Evolutionary conservation across 2,329 filamentous ascomycete species (phyloP), one percentile per base, ranked within the genome.

Genomic region (Fusarium agapanthi): DNA sequence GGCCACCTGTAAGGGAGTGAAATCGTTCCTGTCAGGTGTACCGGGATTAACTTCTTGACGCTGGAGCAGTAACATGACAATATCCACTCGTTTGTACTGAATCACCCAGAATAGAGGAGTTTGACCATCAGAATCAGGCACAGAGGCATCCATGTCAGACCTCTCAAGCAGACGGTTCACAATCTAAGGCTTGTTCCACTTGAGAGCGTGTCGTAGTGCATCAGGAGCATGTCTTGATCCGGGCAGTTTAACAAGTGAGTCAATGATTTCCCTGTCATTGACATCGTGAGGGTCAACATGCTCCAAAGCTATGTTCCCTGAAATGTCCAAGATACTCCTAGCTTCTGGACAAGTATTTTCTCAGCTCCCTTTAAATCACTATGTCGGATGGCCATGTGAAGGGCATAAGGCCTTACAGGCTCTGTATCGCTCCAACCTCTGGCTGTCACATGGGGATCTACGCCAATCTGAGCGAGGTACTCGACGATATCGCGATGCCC

Each of bases 351-450:
- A 22, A 69, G 50, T 22, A 69, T 24, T n/a, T 40, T 34, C 12
- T 47, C 56, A 6, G 45, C 61, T 41, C 66, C 67, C 34, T 58
- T 22, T 7, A 66, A 16, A 3, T n/a, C 20, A 7, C 50, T 38
- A 11, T 75, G 61, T 14, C 30, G 11, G 9, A 72, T 40, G 22
- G 59, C 67, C 12, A 35, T 59, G 13, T 74, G 67, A 6, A 75
- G 58, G 12, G 43, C 37, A 58, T 67, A 74, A 14, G 61, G 43
- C 22, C 40, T 45, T 15, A 22, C 5, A 2, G n/a, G 20, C 7
- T 45, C 41, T 4, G 32, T 26, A 8, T 44, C n/a, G 7, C 11
- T 15, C 24, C 41, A 38, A 5, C 47, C 51, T 30, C 22, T 35
- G 22, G 70, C 47, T 10, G 43, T 32, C 16, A 67, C 35, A 26